Percentiles rank a stretch among this genome's conserved stretches.
Evolutionary conservation across 2,329 filamentous ascomycete genomes (phyloP).

Genomic region (Aspergillus japonicus): DNA sequence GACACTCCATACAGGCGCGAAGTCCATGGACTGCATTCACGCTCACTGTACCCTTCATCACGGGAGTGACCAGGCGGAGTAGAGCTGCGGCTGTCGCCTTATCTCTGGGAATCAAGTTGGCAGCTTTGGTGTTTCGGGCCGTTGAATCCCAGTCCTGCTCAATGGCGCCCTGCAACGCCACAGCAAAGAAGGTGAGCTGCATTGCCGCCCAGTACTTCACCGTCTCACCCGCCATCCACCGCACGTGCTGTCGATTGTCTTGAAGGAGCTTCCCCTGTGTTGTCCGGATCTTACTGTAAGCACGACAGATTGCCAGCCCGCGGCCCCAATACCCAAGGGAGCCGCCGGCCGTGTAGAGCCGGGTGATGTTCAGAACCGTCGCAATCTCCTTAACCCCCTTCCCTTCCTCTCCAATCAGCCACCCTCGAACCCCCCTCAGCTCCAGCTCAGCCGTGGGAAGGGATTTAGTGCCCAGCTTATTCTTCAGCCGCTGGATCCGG

Average conservation of each 20-base stretch:
- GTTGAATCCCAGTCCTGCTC: slow-evolving; percentile 53
- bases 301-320: slow-evolving; percentile 41
- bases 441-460: slow-evolving; percentile 73
- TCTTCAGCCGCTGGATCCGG: slow-evolving; percentile 65
- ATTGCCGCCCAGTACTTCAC: slow-evolving; percentile 40
- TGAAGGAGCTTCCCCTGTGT: slow-evolving; percentile 39
- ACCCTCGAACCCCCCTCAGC: slow-evolving; percentile 60
- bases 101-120: slow-evolving; percentile 45
- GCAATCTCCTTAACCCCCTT: slow-evolving; percentile 67
- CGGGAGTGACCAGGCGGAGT: slow-evolving; percentile 31
- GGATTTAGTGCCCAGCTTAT: slow-evolving; percentile 68
- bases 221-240: slow-evolving; percentile 39
- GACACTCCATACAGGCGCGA: slow-evolving; percentile 40
- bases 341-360: slow-evolving; percentile 43
- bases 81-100: slow-evolving; percentile 27
- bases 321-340: slow-evolving; percentile 40
- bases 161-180: slow-evolving; percentile 42
- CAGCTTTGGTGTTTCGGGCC: background rate
- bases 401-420: slow-evolving; percentile 66
- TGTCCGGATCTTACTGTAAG: slow-evolving; percentile 41
- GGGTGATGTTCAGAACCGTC: slow-evolving; percentile 66
- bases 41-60: slow-evolving; percentile 37
- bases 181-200: slow-evolving; percentile 39
- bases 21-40: slow-evolving; percentile 32
- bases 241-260: slow-evolving; percentile 43